phyloP scores from a whole-genome alignment of 1,284 basidiomycete species.

The Singerocomus inundabilis region DNA sequence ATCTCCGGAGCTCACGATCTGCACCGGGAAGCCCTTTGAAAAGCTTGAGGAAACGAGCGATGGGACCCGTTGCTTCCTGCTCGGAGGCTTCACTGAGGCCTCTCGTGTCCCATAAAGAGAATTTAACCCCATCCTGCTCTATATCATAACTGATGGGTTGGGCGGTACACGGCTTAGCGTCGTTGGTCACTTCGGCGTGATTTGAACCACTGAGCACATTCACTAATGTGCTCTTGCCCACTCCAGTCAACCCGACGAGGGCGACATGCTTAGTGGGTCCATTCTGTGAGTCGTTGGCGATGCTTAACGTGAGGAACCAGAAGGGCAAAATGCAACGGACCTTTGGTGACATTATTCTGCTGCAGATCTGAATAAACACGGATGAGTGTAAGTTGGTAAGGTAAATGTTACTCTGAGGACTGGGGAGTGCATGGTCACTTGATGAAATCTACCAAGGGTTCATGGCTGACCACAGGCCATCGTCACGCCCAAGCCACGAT shows the following conservation, averaged over 20 bases:
- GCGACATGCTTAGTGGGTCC: conserved; percentile 9
- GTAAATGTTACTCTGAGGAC: neutral
- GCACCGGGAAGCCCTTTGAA: conserved; percentile 9
- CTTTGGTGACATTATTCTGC: neutral
- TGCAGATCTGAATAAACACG: neutral
- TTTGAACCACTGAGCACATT: conserved; percentile 14
- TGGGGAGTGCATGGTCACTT: neutral
- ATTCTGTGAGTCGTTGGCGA: conserved; percentile 3
- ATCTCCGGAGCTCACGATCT: conserved; percentile 10
- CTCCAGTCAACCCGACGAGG: conserved; percentile 18
- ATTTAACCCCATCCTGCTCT: neutral
- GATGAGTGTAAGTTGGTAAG: neutral
- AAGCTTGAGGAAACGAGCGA: conserved; percentile 8
- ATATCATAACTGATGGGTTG: conserved; percentile 1
- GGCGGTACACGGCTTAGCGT: conserved; percentile 13
- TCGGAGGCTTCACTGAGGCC: conserved; percentile 14
- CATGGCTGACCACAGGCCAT: conserved; percentile 5
- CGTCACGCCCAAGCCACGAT: conserved; percentile 4
- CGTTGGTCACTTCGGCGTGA: conserved; percentile 10
- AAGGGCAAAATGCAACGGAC: conserved; percentile 4
- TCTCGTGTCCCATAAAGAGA: conserved; percentile 18
- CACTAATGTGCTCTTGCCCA: conserved; percentile 23
- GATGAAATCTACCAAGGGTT: neutral
- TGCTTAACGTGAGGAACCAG: neutral
- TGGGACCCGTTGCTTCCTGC: neutral